Evolutionary conservation across 345 rosid genomes (phyloP), one percentile per base, ranked within the genome.

Genomic region (Citrus unshiu): DNA sequence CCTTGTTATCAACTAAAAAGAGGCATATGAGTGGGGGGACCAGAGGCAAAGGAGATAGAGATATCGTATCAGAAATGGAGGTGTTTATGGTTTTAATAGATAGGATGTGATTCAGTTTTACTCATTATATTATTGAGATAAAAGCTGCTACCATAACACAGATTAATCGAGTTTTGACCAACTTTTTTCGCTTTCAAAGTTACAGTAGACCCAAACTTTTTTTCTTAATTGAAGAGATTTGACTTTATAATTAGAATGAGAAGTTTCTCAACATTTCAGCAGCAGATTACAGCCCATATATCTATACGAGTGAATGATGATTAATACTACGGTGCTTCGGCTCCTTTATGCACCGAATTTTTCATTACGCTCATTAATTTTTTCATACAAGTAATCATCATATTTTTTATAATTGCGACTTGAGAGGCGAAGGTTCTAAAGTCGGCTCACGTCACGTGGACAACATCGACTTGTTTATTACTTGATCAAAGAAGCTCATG

Each of bases 21-120:
- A 43, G 66, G 35, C 82, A 82, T 78, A 82, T 80, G 84, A 74
- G 59, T 32, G 78, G 59, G 85, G 85, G 85, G 82, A 21, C 87
- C 84, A 12, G 21, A 29, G 58, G 67, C 22, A 59, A 63, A 16
- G 54, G 8, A 34, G 65, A 77, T 4, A 10, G 73, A 67, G 73
- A 76, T 35, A 56, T 24, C 25, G 65, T 25, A 54, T 54, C 79
- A 67, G 79, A 77, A 56, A 35, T 35, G 57, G 56, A 67, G 57
- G 67, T 68, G 66, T 68, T 68, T 35, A 77, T 67, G 72, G 3
- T 32, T 5, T 30, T 65, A 61, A 49, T 46, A 64, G 60, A 75
- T 75, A 2, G 43, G 51, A 46, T 74, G n/a, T 14, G 40, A 29
- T 2, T 39, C 27, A 43, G 40, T 4, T 54, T 54, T 1, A 18